Evolutionary conservation across 345 rosid species (phyloP), one percentile per base, ranked within the genome.

Genomic region (Lepidium aucheri): DNA sequence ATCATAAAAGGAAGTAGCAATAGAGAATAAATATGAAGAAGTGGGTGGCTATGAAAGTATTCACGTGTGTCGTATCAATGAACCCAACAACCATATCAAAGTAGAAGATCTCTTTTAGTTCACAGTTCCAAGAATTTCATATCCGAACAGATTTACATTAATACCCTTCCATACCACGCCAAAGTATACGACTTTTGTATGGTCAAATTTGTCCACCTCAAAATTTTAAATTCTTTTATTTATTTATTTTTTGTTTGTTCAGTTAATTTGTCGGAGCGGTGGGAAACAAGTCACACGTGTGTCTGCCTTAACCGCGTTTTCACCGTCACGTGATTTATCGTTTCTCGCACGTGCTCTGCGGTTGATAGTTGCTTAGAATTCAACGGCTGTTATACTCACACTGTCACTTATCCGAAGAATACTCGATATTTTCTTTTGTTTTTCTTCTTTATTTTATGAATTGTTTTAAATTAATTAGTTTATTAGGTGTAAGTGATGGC

Each of bases 281-380:
- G 61, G 82, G 86, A 68, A 59, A 71, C 86, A 84, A 74, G 74
- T 68, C 74, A 39, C 85, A 85, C 87, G 84, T 80, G 86, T 87
- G 95, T 84, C 69, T 51, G 72, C 74, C 33, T 28, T 12, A 20
- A 67, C 62, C 36, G 68, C 64, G 68, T 67, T 34, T 40, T 18
- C 75, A 52, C 64, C 28, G 60, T 69, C 94, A 87, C 83, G 83
- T 83, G 87, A 79, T 58, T 43, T 42, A 12, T 65, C 69, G 56
- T 32, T 53, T 41, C 9, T 16, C 35, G 73, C 79, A 78, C 83
- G 70, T 82, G 84, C 60, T 45, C 63, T 30, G 35, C 43, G 32
- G 60, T 68, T 69, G 53, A 36, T 14, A 30, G 28, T 26, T 26
- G 0, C 22, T 5, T 28, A 28, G 0, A 0, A 36, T 17, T 15